Base-by-base conservation (phyloP, 2,329 filamentous ascomycete genomes). In the Ophiostoma novo-ulmi region DNA sequence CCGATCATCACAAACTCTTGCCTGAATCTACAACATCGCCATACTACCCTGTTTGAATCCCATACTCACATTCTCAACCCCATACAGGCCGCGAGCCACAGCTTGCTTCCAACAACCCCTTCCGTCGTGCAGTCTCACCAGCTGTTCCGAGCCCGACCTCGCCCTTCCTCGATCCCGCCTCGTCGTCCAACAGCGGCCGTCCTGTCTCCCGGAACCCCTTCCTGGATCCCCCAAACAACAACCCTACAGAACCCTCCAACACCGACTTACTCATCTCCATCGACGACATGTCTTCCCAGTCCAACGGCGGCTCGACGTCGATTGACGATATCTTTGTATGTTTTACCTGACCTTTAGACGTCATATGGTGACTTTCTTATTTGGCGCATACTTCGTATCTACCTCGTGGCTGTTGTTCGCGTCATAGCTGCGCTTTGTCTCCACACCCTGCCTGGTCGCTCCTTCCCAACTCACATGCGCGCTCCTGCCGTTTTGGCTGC, bases 31-130 rank as follows among this genome's bases (percentile, higher is more conserved):
- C 26, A 35, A 31, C 22, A 36, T 65, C 36, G 35, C 36, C 63
- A 38, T 65, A 65, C 63, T 26, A 58, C 52, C 36, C 58, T 73
- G 75, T 76, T 70, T 68, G 41, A 20, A 58, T 13, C 41, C 11
- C 69, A 68, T 68, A 68, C 70, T 73, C 61, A 70, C 70, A 70
- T 73, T 58, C 48, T 55, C 38, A 65, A 69, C 72, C 52, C 67
- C 31, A 31, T 31, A 70, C 74, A 70, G 74, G 69, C 76, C 76
- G 69, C 31, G 41, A 39, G 55, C 39, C 63, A 14, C 71, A 72
- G 14, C 69, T 72, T 17, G 36, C 69, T 11, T 72, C 71, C 7
- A 72, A 72, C 68, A 72, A 72, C 22, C 71, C 71, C 13, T 72
- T 72, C 55, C 71, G 71, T 10, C 71, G 70, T 14, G 65, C 70